A percentile compares a stretch with the other conserved stretches of the same genome.
Conservation (phyloP, 2,329 filamentous ascomycete genomes). For the Colletotrichum higginsianum region DNA sequence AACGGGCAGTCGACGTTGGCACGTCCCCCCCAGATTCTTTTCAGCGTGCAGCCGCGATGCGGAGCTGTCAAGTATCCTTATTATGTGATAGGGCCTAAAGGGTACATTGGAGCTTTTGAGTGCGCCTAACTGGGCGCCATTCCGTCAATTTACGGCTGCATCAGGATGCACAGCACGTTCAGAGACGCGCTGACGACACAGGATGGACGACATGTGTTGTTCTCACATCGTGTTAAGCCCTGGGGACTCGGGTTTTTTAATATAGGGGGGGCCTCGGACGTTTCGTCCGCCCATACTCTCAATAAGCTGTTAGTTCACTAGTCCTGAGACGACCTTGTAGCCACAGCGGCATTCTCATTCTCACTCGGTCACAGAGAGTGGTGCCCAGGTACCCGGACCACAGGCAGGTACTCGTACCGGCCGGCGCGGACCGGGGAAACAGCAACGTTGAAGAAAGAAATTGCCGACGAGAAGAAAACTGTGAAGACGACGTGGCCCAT, state of each 20-base stretch:
- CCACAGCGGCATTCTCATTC: background rate
- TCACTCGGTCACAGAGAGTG: background rate
- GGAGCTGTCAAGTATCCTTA: background rate
- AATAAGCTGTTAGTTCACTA: background rate
- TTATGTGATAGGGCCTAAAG: background rate
- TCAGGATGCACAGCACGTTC: background rate
- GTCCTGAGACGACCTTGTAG: background rate
- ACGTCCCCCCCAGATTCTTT: background rate
- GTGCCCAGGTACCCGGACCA: background rate
- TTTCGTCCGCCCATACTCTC: background rate
- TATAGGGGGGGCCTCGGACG: background rate
- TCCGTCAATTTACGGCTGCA: constrained; percentile 18
- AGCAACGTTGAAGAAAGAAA: background rate
- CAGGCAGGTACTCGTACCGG: background rate
- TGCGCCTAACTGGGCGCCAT: constrained; percentile 18
- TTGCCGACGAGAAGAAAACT: constrained; percentile 4
- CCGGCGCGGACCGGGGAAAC: background rate
- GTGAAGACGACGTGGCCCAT: constrained; percentile 3
- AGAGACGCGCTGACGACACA: background rate
- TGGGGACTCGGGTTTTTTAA: background rate
- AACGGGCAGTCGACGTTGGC: constrained; percentile 23
- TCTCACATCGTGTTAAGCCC: background rate
- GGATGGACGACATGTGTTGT: background rate
- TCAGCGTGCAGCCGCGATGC: background rate
- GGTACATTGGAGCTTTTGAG: constrained; percentile 13